Percentiles rank a stretch among this genome's conserved stretches.
phyloP scores from a whole-genome alignment of 495 filamentous ascomycete species.

The Annulohypoxylon stygium region DNA sequence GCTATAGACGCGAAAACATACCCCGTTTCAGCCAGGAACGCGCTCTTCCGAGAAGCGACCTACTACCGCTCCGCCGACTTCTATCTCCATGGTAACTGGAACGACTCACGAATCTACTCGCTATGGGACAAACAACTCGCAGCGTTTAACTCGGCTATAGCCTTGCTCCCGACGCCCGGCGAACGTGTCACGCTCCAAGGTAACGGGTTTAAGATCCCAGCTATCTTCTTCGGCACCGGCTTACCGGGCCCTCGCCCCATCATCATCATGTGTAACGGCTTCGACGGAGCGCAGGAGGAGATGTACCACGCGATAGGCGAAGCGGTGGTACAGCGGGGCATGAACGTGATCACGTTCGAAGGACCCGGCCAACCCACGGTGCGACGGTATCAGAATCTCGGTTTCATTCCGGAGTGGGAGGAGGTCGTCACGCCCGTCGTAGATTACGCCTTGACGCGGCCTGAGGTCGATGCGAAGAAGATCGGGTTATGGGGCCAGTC shows the following conservation, averaged over 20 bases:
- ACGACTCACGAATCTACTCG: conserved; percentile 61
- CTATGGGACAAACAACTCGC: conserved; percentile 78
- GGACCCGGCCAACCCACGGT: conserved; percentile 64
- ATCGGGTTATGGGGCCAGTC: conserved; percentile 55
- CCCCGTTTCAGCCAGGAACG: conserved; percentile 53
- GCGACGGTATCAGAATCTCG: conserved; percentile 58
- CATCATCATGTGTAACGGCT: conserved; percentile 57
- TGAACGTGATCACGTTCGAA: conserved; percentile 63
- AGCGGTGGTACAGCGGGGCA: conserved; percentile 58
- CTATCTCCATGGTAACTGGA: conserved; percentile 59
- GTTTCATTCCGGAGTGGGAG: conserved; percentile 66
- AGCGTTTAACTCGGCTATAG: conserved; percentile 70
- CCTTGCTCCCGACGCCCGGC: conserved; percentile 54
- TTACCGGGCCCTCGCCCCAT: conserved; percentile 48
- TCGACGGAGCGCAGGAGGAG: conserved; percentile 63
- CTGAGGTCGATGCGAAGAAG: conserved; percentile 46
- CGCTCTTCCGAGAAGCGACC: conserved; percentile 54
- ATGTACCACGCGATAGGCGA: conserved; percentile 53
- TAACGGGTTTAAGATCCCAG: conserved; percentile 50
- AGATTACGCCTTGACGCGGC: conserved; percentile 53
- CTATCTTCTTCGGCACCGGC: conserved; percentile 49
- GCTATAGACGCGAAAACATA: conserved; percentile 27
- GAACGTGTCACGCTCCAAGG: conserved; percentile 52
- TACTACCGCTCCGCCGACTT: conserved; percentile 63
- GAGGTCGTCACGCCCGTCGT: conserved; percentile 60